Evolutionary conservation across 306 rosid species (phyloP), one percentile per base, ranked within the genome.

Genomic region (Mimosa pudica): DNA sequence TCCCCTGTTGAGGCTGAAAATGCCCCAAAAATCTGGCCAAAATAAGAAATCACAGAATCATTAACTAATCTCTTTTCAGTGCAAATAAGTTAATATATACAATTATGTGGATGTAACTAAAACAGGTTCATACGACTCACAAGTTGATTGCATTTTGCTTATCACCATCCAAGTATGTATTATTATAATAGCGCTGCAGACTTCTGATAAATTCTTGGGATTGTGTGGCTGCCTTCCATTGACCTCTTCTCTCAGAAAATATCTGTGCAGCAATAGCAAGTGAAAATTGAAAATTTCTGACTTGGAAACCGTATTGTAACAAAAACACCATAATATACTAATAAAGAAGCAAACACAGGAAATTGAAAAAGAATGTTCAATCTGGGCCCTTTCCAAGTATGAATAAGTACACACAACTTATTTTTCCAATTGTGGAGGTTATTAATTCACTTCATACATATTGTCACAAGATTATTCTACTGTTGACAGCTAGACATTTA

Each of bases 221-320:
- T 72, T 96, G 99, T 2, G 92, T 81, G 72, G 99, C 97, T 54
- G 99, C 94, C 80, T 87, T 93, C 98, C 99, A 96, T 80, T 96
- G 97, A 68, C 98, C 99, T 91, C 97, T 90, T 81, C 83, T 93
- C 85, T 90, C 93, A 32, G 96, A 96, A 84, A 96, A 96, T 90
- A 96, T 91, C 98, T 96, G 85, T 80, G 84, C 54, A 75, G 81
- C 45, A 79, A 71, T 12, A 81, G 57, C 77, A 77, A 9, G 24
- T 38, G 49, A 83, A 71, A 66, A 76, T 68, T 42, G 52, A 68
- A 68, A 68, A 10, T 65, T 60, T 38, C 47, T 36, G 9, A 45
- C 30, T 70, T 35, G 42, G 57, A 14, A 45, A 57, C 63, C 32
- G 17, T 20, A 58, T 20, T 58, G 33, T 20, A 58, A 58, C 36